Evolutionary conservation across 345 rosid species (phyloP), one percentile per base, ranked within the genome.

Genomic region (Carallia brachiata): DNA sequence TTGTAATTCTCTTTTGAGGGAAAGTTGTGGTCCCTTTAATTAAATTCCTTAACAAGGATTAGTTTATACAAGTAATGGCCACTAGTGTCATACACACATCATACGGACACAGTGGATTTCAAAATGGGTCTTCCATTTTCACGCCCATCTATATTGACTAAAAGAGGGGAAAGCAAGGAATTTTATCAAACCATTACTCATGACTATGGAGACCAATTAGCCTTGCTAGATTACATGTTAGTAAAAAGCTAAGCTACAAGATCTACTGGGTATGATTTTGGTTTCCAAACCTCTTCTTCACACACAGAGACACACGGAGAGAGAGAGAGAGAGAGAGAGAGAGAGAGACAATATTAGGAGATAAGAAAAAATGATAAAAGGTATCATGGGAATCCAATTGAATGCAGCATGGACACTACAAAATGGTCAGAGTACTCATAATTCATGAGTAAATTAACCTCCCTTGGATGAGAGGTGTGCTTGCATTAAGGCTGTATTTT

Each of bases 91-190:
- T 65, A 66, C 1, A 60, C 2, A 52, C 68, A 55, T 58, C 32
- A 37, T 48, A 10, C 13, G 1, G 52, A 30, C 66, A 68, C 50
- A 68, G 37, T 74, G 73, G 66, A 61, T 66, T 73, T 70, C 50
- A 48, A 66, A 78, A 73, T 68, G 73, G 64, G 66, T 50, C 4
- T 63, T 67, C 74, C 77, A 80, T 73, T 74, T 79, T 73, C 62
- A 67, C 71, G 85, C 80, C 85, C 82, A 61, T 81, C 77, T 62
- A 79, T 53, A 70, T 82, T 82, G 88, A 84, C 88, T 74, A 2
- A 10, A 4, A 6, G 23, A 9, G 2, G 30, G 7, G 30, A 18
- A 63, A 31, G 23, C 23, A 61, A 36, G 17, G 37, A 36, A 30
- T 3, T 23, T 66, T 48, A 68, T 77, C 80, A 77, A 79, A 73